Base-by-base conservation (phyloP, 495 filamentous ascomycete genomes). In the Podospora pseudocomata region DNA sequence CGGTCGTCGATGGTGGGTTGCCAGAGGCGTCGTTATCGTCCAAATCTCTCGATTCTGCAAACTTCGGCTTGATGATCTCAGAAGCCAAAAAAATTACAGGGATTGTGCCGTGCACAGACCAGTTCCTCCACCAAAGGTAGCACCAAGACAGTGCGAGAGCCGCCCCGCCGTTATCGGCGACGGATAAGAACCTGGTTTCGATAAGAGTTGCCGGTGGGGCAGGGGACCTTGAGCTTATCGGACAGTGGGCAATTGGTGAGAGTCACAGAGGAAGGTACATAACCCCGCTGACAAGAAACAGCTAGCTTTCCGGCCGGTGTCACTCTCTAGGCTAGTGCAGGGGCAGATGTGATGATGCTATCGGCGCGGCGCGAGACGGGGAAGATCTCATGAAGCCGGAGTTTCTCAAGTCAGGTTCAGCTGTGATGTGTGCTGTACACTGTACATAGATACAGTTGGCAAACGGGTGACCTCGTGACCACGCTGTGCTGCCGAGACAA, bases 51-150 rank as follows among this genome's bases (percentile, higher is more conserved):
- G 54, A 49, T 49, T 49, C 39, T 49, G 39, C 39, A 60, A 60
- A 28, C 28, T n/a, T 23, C 57, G 20, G 20, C 15, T 64, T 60
- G 65, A 70, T 70, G 68, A 70, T 70, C 60, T 70, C 68, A 67
- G 65, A 66, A 44, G 9, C 39, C 39, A 49, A 49, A 49, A 49
- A 49, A 49, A 20, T 65, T 61, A 65, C 61, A 65, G 69, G 67
- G 67, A 68, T 62, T 68, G 63, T 7, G 54, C 9, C 16, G 4
- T 55, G 69, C 66, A 71, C 69, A 30, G 58, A 56, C 69, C 68
- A 70, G 19, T 15, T 19, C 18, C 44, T 3, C 15, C 32, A 53
- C 16, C 13, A 19, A n/a, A 7, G 3, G 6, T 5, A 11, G 20
- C 27, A 34, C 61, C 18, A 32, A 63, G 61, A n/a, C 30, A 32